Conservation (phyloP, 352 stramenopile genomes). For the Phytophthora foliorum region DNA sequence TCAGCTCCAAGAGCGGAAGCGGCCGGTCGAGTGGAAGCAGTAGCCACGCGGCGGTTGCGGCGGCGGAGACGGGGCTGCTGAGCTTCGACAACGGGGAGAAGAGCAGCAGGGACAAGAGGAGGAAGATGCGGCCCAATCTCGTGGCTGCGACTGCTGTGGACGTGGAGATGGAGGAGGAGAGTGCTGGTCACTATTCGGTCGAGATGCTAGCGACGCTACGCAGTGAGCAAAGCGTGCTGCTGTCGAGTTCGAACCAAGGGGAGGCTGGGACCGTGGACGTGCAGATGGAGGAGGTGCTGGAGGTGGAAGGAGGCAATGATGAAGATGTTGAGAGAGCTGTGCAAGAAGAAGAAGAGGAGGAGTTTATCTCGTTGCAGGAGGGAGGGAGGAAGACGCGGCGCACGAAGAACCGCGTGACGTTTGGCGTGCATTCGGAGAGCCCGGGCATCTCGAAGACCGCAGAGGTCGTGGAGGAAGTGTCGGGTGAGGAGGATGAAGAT, state of each 20-base stretch:
- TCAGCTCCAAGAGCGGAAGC: conserved; percentile 47
- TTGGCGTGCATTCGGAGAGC: conserved; percentile 49
- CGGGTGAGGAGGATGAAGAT: conserved; percentile 46
- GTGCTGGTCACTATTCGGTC: conserved; percentile 50
- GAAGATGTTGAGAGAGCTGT: conserved; percentile 18
- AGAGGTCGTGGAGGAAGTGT: conserved; percentile 55
- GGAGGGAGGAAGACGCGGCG: conserved; percentile 49
- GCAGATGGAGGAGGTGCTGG: conserved; percentile 41
- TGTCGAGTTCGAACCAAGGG: conserved; percentile 25
- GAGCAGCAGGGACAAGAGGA: conserved; percentile 41
- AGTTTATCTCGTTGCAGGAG: conserved; percentile 74
- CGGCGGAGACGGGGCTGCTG: conserved; percentile 36
- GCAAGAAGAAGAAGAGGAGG: conserved; percentile 49
- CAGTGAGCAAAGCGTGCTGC: conserved; percentile 76
- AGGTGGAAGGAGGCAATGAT: conserved; percentile 33
- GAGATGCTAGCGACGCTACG: conserved; percentile 68
- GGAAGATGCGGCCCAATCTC: conserved; percentile 77
- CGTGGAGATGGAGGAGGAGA: conserved; percentile 28
- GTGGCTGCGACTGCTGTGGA: conserved; percentile 37
- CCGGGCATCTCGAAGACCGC: conserved; percentile 45
- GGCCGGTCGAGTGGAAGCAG: not conserved
- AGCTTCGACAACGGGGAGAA: conserved; percentile 63
- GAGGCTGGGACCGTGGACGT: conserved; percentile 32
- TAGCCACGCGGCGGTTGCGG: not conserved
- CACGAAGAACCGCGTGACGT: conserved; percentile 71